Evolutionary conservation across 176 grass and related monocot genomes (phyloP), one percentile per base, ranked within the genome.

Genomic region (Musa beccarii): DNA sequence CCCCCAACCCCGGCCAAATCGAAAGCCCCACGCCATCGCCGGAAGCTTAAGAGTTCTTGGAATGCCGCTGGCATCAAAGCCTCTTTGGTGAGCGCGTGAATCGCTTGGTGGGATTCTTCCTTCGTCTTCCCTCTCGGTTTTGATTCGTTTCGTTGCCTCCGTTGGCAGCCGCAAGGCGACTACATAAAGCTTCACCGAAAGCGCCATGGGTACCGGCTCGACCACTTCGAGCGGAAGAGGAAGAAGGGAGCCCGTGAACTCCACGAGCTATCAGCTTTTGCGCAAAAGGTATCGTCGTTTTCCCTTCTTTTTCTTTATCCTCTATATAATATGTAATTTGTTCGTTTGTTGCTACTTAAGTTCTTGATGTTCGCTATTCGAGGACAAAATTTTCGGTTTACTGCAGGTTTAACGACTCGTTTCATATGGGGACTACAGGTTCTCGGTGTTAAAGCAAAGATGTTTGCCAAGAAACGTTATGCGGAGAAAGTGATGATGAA

Each of bases 401-500:
- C 34, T 43, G 34, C 34, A 43, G 34, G 34, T 43, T 43, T 43
- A 43, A 43, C 4, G 34, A 43, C 34, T 43, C 4, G 4, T 43
- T 43, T 43, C 34, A 43, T 43, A 43, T 43, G 34, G 34, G 5
- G 34, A 43, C 34, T 43, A 21, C 68, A 91, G 88, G 19, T 79
- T 68, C 75, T 96, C 10, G 92, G 92, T 51, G 84, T 89, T 57
- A 92, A 96, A 80, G 92, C 84, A 11, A 96, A 96, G 79, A 79
- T 84, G 82, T 89, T 96, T 19, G 86, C 92, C 34, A 89, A 89
- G 84, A 91, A 96, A 70, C 82, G 87, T 50, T 96, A 96, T 70
- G 77, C 84, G 1, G 89, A 96, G 84, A 92, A 96, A 89, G 92
- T 86, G 10, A 78, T 85, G 78, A 71, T 96, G 92, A 96, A 96